These are phyloP conservation scores for Hortaea werneckii DNA, from an alignment of 2,329 filamentous ascomycete species.

Conservation along the genomic window DNA sequence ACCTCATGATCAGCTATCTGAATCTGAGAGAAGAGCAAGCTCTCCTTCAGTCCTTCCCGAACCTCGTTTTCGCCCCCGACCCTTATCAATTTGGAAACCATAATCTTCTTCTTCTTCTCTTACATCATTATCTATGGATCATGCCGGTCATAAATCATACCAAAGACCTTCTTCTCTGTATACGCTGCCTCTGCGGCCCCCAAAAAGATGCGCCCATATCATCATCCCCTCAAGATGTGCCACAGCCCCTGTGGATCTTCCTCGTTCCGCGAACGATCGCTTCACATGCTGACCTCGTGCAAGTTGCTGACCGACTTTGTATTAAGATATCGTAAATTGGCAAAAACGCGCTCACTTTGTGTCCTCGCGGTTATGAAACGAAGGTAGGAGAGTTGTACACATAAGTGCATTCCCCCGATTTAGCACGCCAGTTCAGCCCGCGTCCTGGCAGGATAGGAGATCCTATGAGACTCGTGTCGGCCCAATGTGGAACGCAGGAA, in stretches of 20 bases:
- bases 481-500: background rate
- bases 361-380: background rate
- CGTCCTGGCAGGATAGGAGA: background rate
- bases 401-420: background rate
- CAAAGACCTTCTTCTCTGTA: background rate
- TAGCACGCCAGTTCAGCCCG: background rate
- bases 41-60: too few species aligned
- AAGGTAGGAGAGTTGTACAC: background rate
- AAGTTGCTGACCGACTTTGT: background rate
- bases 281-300: background rate
- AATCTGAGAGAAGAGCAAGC: too few species aligned
- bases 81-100: too few species aligned
- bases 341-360: background rate
- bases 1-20: too few species aligned
- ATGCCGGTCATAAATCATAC: background rate
- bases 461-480: background rate
- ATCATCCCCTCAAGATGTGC: background rate
- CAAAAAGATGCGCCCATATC: too few species aligned
- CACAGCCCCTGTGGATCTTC: background rate
- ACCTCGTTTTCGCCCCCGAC: too few species aligned
- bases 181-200: background rate
- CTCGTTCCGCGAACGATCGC: background rate
- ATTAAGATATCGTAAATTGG: background rate
- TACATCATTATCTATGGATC: background rate
- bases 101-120: too few species aligned